Conservation (phyloP, 2,329 filamentous ascomycete genomes). For the Epichloe scottii region DNA sequence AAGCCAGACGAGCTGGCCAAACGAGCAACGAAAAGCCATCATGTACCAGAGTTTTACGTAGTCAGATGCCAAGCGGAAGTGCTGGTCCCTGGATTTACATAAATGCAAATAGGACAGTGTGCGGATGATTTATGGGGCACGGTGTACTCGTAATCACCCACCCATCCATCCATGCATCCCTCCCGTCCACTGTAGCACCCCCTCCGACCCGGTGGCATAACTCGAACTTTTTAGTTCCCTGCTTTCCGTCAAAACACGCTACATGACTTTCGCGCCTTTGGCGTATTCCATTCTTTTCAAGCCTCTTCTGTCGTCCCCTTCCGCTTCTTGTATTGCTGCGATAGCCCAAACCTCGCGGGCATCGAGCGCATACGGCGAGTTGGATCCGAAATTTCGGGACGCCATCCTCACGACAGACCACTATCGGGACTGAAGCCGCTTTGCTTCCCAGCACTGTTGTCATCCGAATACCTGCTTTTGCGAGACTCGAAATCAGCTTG, state of each 20-base stretch:
- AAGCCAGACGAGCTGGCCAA: too few relatives aligned
- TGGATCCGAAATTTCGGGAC: background rate
- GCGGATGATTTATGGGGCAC: too few relatives aligned
- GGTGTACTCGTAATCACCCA: too few relatives aligned
- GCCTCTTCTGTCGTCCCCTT: background rate
- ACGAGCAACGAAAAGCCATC: too few relatives aligned
- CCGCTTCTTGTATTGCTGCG: background rate
- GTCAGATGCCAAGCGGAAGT: too few relatives aligned
- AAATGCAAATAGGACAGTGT: too few relatives aligned
- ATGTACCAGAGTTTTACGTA: too few relatives aligned
- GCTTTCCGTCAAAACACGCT: background rate
- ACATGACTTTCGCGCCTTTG: slow-evolving; percentile 1
- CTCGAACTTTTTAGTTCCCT: background rate
- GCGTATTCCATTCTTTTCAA: slow-evolving; percentile 4
- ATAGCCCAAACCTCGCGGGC: background rate
- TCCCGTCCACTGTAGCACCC: background rate
- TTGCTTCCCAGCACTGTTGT: background rate
- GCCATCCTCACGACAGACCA: background rate
- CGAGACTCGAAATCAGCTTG: background rate
- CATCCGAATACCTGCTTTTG: too few relatives aligned
- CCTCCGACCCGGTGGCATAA: background rate
- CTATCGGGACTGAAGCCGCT: background rate
- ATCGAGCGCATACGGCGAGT: background rate
- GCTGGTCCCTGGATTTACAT: too few relatives aligned
- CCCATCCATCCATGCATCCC: too few relatives aligned